Evolutionary conservation across 1,284 basidiomycete genomes (phyloP).

Genomic region (Cutaneotrichosporon sp.): DNA sequence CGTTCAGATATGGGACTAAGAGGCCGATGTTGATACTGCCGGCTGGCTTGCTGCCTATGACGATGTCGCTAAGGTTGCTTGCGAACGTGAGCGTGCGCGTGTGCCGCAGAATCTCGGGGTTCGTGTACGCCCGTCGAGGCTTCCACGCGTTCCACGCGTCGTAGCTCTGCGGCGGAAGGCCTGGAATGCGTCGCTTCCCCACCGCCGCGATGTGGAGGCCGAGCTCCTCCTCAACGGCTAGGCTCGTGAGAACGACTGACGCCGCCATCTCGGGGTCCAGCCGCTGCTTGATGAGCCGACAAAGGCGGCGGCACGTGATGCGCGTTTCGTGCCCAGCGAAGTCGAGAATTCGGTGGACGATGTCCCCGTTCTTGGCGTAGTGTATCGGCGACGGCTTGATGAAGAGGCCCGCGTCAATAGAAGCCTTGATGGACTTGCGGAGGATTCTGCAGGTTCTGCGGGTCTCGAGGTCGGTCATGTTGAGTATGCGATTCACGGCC

Average conservation of each 20-base stretch:
- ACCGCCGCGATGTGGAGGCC: not conserved
- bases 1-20: not conserved
- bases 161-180: constrained; percentile 4
- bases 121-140: not conserved
- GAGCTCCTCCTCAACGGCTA: not conserved
- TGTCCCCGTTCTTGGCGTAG: not conserved
- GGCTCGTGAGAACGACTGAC: not conserved
- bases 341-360: not conserved
- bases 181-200: not conserved
- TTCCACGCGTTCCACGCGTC: not conserved
- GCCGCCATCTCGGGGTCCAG: not conserved
- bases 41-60: not conserved
- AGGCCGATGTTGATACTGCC: not conserved
- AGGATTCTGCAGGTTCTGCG: not conserved
- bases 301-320: constrained; percentile 3
- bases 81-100: not conserved
- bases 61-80: not conserved
- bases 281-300: not conserved
- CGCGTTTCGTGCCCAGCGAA: constrained; percentile 3
- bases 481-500: not conserved
- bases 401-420: not conserved
- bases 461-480: not conserved
- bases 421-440: not conserved
- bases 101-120: not conserved
- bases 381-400: not conserved